phyloP scores from a whole-genome alignment of 169 alveolate genomes.

The Plasmodium malariae region DNA sequence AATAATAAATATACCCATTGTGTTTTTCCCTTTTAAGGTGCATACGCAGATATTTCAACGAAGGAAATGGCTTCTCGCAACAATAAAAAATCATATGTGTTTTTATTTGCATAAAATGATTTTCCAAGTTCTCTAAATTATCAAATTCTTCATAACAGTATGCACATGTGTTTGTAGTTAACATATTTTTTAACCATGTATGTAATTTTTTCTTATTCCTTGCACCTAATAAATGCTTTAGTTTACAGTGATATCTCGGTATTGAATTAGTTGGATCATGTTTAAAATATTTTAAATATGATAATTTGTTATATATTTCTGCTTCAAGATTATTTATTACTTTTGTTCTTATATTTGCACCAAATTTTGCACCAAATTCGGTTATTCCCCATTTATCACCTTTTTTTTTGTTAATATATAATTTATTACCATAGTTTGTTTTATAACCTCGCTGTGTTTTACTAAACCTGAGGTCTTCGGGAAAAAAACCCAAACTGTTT shows the following conservation, averaged over 20 bases:
- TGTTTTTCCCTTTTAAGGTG: slow-evolving; percentile 38
- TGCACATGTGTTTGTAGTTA: slow-evolving; percentile 29
- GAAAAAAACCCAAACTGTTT: too few relatives aligned
- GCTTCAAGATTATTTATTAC: slow-evolving; percentile 3
- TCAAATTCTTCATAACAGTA: slow-evolving; percentile 46
- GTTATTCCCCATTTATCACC: background rate
- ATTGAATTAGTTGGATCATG: slow-evolving; percentile 15
- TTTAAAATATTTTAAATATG: slow-evolving; percentile 40
- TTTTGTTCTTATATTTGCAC: background rate
- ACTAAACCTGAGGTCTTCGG: too few relatives aligned
- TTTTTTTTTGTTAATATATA: too few relatives aligned
- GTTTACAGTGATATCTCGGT: slow-evolving; percentile 21
- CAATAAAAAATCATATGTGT: slow-evolving; percentile 53
- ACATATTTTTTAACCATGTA: slow-evolving; percentile 32
- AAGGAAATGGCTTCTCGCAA: slow-evolving; percentile 46
- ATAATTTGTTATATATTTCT: slow-evolving; percentile 29
- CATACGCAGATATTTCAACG: slow-evolving; percentile 14
- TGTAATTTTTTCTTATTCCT: slow-evolving; percentile 1
- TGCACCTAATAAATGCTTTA: slow-evolving; percentile 21
- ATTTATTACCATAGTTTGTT: too few relatives aligned
- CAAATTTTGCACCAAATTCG: background rate
- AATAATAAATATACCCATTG: slow-evolving; percentile 49
- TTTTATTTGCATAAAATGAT: slow-evolving; percentile 27
- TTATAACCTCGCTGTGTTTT: too few relatives aligned
- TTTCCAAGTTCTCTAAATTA: slow-evolving; percentile 26